Base-by-base conservation (phyloP, 108 stramenopile species). In the Tribonema minus region DNA sequence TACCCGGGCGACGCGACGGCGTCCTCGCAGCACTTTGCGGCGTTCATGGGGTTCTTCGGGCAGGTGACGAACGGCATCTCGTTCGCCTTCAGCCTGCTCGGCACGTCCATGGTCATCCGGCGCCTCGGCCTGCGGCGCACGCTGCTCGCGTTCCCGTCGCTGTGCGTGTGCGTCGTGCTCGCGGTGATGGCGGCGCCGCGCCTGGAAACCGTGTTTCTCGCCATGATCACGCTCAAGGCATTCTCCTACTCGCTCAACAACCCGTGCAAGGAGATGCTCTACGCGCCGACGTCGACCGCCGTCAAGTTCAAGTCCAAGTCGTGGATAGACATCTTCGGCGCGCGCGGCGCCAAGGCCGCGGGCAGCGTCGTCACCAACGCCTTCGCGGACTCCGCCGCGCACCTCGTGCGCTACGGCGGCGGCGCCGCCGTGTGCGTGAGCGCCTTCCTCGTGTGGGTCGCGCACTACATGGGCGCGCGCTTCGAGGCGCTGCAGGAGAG, bases 321-420 rank as follows among this genome's bases (percentile, higher is more conserved):
- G 67, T 97, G 96, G 96, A 97, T 97, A 70, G 96, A 97, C 73
- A 96, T 92, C 68, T 96, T 97, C 83, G 96, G 96, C 28, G 93
- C 92, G 23, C 88, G 96, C 23, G 94, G 95, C 37, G 88, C 89
- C 68, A 97, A 97, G 83, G 96, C 96, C 2, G 64, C 93, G 54
- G 96, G 96, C 6, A 92, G 92, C 59, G 85, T 97, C 32, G 92
- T 97, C 3, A 97, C 96, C 4, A 92, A 97, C 72, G 91, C 92
- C 26, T 97, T 96, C 79, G 89, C 92, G 35, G 80, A 91, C 66
- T 91, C 90, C 6, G 86, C 93, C 1, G 60, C 70, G 37, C 84
- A 71, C 39, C 86, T 97, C 33, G 87, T 97, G 33, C 85, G 86
- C 77, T 94, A 95, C 85, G 96, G 96, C 31, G 86, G 87, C 74